Evolutionary conservation across 495 filamentous ascomycete species (phyloP).

Genomic region (Staphylotrichum tortipilum): DNA sequence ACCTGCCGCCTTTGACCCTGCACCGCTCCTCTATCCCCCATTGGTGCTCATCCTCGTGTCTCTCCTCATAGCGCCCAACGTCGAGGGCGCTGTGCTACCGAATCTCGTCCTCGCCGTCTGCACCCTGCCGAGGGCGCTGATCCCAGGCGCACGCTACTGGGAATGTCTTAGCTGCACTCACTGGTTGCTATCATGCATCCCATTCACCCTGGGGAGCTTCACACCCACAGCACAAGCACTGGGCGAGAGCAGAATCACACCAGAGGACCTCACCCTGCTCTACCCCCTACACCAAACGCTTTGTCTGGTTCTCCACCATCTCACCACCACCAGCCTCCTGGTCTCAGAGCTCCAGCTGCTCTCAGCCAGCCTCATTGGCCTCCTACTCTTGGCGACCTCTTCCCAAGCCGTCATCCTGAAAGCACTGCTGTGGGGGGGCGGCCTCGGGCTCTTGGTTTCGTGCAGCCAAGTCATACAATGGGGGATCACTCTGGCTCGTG

Average conservation of each 20-base stretch:
- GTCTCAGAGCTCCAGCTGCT: conserved; percentile 81
- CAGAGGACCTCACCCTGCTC: conserved; percentile 59
- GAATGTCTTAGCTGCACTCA: conserved; percentile 55
- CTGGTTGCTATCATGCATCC: conserved; percentile 63
- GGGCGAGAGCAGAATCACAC: conserved; percentile 25
- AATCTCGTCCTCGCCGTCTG: conserved; percentile 77
- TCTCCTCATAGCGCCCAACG: conserved; percentile 57
- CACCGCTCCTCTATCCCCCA: conserved; percentile 79
- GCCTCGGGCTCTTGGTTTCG: conserved; percentile 61
- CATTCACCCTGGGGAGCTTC: conserved; percentile 34
- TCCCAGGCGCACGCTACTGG: conserved; percentile 51
- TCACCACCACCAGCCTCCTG: conserved; percentile 81
- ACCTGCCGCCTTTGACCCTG: conserved; percentile 76
- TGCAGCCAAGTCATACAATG: conserved; percentile 73
- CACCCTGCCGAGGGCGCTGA: conserved; percentile 61
- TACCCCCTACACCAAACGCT: conserved; percentile 83
- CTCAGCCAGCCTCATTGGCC: conserved; percentile 71
- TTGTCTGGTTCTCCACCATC: conserved; percentile 59
- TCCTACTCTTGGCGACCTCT: conserved; percentile 67
- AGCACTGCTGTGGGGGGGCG: conserved; percentile 79
- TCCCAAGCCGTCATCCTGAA: conserved; percentile 80
- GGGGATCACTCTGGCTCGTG: conserved; percentile 75
- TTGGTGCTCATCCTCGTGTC: conserved; percentile 70
- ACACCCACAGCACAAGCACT: background rate
- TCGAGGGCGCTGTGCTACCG: conserved; percentile 51